Conservation (phyloP, 768 basidiomycete genomes). For the Ramaria rubella region DNA sequence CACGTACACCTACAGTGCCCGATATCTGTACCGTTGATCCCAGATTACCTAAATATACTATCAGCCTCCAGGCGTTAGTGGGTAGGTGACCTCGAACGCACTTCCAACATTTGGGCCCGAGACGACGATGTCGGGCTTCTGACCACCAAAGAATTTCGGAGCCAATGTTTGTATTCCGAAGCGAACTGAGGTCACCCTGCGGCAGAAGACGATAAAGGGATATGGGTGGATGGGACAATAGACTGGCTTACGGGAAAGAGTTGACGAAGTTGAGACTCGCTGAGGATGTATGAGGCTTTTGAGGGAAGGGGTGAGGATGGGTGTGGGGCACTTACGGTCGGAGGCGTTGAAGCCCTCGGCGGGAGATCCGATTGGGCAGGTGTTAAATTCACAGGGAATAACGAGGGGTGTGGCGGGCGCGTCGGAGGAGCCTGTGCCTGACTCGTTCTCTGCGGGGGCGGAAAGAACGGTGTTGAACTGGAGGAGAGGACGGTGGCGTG, state of each 20-base stretch:
- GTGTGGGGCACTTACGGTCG: conserved; percentile 27
- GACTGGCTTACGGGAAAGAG: conserved; percentile 29
- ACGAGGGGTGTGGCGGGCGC: conserved; percentile 26
- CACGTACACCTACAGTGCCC: conserved; percentile 20
- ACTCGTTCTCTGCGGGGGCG: conserved; percentile 39
- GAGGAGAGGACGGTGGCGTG: background rate
- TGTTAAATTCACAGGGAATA: conserved; percentile 36
- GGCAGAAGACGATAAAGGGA: background rate
- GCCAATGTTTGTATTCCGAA: conserved; percentile 42
- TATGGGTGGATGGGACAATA: background rate
- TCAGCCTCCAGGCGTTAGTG: background rate
- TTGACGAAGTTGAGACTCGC: conserved; percentile 40
- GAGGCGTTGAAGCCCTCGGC: conserved; percentile 36
- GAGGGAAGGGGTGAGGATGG: background rate
- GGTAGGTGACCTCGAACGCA: conserved; percentile 18
- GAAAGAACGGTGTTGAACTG: conserved; percentile 29
- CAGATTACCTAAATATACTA: conserved; percentile 16
- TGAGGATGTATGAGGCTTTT: conserved; percentile 6
- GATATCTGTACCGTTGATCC: conserved; percentile 19
- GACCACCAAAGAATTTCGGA: conserved; percentile 32
- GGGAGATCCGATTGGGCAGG: conserved; percentile 37
- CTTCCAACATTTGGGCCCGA: conserved; percentile 43
- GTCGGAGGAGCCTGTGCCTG: conserved; percentile 40
- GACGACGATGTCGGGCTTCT: conserved; percentile 40
- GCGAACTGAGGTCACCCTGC: conserved; percentile 31